These are phyloP conservation scores for Debaryomyces sp. DNA, from an alignment of 1,139 yeast species.

Conservation along the genomic window DNA sequence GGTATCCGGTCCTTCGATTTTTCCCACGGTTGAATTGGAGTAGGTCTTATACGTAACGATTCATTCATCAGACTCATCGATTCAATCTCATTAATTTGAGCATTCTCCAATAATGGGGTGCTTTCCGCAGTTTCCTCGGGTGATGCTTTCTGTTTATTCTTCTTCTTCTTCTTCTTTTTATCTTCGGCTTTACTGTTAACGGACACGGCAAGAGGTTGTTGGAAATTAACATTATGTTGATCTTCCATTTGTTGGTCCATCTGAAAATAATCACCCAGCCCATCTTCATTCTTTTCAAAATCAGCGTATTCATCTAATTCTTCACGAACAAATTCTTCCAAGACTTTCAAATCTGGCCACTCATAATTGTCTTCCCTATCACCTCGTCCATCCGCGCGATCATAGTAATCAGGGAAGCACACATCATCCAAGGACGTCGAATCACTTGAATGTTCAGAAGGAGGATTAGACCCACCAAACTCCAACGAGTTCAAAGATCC, in stretches of 20 bases:
- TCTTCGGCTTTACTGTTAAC: conserved; percentile 3
- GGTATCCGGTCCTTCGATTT: conserved; percentile 36
- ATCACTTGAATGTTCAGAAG: conserved; percentile 70
- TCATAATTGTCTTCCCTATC: conserved; percentile 19
- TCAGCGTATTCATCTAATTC: conserved; percentile 53
- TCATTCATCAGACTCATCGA: conserved; percentile 40
- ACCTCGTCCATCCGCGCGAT: conserved; percentile 25
- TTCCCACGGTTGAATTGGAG: conserved; percentile 78
- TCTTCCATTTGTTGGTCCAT: conserved; percentile 14
- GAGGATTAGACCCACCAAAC: conserved; percentile 66
- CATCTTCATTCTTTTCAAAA: conserved; percentile 7
- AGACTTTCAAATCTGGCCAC: conserved; percentile 84
- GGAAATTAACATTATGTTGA: conserved; percentile 26
- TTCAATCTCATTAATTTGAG: conserved; percentile 67
- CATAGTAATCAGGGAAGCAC: conserved; percentile 66
- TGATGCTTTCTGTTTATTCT: background rate
- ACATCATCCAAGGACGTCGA: conserved; percentile 86
- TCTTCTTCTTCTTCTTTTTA: background rate
- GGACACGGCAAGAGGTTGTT: conserved; percentile 23
- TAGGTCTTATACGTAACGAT: conserved; percentile 70
- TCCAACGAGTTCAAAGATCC: conserved; percentile 37
- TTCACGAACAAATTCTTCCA: conserved; percentile 75
- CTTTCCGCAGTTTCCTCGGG: conserved; percentile 17
- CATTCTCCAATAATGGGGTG: conserved; percentile 35
- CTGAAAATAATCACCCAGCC: conserved; percentile 4